Conservation (phyloP, 2,329 filamentous ascomycete species). For the Cylindrodendrum hubeiense region DNA sequence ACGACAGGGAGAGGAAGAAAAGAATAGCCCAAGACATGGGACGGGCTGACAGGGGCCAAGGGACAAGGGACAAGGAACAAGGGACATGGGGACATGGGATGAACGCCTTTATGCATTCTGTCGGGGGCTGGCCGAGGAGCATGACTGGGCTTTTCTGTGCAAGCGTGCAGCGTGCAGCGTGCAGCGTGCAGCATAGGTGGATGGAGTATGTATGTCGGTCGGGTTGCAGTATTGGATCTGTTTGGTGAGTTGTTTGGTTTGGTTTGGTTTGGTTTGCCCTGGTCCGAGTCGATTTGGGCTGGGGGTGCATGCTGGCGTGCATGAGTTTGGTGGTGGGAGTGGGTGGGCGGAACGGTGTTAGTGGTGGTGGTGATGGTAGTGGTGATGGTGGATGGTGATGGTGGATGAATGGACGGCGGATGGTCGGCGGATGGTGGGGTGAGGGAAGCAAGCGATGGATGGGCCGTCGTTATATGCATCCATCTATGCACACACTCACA, state of each 20-base stretch:
- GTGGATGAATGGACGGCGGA: neutral
- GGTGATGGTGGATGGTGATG: neutral
- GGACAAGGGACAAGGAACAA: neutral
- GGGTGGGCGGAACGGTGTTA: slow-evolving; percentile 4
- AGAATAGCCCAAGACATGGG: neutral
- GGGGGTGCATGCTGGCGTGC: neutral
- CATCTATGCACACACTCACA: neutral
- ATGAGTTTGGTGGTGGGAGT: slow-evolving; percentile 2
- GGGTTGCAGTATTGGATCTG: neutral
- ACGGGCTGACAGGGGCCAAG: neutral
- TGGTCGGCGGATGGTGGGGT: neutral
- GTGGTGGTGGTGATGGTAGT: slow-evolving; percentile 1
- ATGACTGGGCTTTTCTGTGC: neutral
- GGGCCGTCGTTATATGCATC: neutral
- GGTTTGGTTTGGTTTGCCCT: neutral
- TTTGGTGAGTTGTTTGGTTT: neutral
- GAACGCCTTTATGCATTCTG: neutral
- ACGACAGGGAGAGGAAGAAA: too few species aligned
- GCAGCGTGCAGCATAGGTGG: neutral
- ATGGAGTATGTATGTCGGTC: neutral
- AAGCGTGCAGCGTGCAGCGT: too few species aligned
- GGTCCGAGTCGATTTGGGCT: neutral
- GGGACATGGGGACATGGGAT: neutral
- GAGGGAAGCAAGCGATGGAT: neutral
- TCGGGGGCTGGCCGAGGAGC: neutral